Base-by-base conservation (phyloP, 768 basidiomycete genomes). In the Leccinum truebloodii region DNA sequence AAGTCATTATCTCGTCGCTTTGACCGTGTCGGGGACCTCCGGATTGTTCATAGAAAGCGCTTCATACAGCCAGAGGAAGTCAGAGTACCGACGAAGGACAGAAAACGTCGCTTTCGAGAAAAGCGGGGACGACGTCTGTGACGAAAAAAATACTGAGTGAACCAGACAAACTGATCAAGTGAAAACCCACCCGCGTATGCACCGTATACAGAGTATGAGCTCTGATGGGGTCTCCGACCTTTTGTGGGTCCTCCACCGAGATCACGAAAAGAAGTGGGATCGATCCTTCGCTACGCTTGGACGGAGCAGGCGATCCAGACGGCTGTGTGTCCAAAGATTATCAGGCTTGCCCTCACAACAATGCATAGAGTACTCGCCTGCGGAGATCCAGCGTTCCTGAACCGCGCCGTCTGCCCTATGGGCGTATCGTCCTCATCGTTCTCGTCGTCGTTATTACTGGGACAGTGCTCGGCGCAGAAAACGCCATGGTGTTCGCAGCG, bases 191-290 rank as follows among this genome's bases (percentile, higher is more conserved):
- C 64, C 85, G 80, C 14, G 95, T 97, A 61, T 93, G 89, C 2
- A 99, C 94, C 2, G 97, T 99, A 73, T 98, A 99, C 78, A 98
- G 94, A 12, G 92, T 97, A 71, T 94, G 97, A 16, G 88, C 86
- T 59, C 92, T 88, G 52, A 98, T 92, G 1, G 95, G 92, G 69
- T 95, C 94, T n/a, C 97, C 97, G 49, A 98, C 91, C 67, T 91
- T 93, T 65, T 98, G 95, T 6, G 97, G 97, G 74, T 99, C 97
- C 56, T 94, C 92, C n/a, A 99, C 94, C 0, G 90, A 85, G 64
- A 99, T 93, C 8, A 83, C 73, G 71, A 97, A 98, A 26, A 90
- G 78, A 24, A 92, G 90, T 58, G 82, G 84, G 44, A 89, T 67
- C 1, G 80, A 79, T 58, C 79, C 81, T 54, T 85, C 69, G 49